Percentiles rank a stretch among this genome's conserved stretches.
These are phyloP conservation scores for Neostapfia colusana DNA, from an alignment of 176 grass and related monocot genomes.

Conservation along the genomic window DNA sequence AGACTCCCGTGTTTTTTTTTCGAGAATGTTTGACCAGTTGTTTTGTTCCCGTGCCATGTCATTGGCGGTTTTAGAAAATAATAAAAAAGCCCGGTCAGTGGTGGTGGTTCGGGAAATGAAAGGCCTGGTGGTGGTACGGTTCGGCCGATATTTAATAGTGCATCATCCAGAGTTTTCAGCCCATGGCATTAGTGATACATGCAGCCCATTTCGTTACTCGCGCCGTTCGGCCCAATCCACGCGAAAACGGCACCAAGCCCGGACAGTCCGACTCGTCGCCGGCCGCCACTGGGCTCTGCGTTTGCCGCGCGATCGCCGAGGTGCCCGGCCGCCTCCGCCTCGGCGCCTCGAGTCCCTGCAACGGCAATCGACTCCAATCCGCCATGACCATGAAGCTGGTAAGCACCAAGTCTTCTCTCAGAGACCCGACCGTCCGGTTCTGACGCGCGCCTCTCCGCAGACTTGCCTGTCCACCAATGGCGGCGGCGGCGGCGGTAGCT, in stretches of 20 bases:
- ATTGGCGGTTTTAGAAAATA: no score
- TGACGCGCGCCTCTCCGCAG: neutral
- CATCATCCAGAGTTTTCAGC: neutral
- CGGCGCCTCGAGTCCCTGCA: neutral
- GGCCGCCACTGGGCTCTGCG: neutral
- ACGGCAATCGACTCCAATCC: neutral
- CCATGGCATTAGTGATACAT: neutral
- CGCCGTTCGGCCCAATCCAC: neutral
- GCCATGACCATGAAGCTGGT: slow-evolving; percentile 84
- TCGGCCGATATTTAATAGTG: no score
- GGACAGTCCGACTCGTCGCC: neutral
- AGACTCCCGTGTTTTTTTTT: neutral
- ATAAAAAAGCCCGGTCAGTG: neutral
- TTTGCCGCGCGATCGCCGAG: neutral
- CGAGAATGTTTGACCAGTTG: neutral
- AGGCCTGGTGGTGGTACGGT: no score
- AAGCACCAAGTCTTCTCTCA: slow-evolving; percentile 3
- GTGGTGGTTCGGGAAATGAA: no score
- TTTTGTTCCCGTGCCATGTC: neutral
- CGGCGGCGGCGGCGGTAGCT: slow-evolving; percentile 37
- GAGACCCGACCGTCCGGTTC: neutral
- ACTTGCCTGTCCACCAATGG: slow-evolving; percentile 31
- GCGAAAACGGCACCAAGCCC: neutral
- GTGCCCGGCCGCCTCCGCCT: neutral
- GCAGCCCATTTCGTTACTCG: neutral